phyloP scores from a whole-genome alignment of 805 yeast genomes.

The Yarrowia sp. region DNA sequence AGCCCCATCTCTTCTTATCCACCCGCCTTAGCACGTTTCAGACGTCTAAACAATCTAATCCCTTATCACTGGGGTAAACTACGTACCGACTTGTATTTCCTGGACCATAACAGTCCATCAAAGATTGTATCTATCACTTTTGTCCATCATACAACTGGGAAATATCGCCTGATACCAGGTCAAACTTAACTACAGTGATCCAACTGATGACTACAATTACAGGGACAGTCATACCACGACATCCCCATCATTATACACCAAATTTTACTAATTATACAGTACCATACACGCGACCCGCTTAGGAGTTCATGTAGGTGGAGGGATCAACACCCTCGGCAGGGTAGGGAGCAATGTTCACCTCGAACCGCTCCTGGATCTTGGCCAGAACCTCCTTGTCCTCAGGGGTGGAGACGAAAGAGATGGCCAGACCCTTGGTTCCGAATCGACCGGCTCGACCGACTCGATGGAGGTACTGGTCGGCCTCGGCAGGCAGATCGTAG shows the following conservation, averaged over 20 bases:
- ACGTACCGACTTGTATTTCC: background rate
- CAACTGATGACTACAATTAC: too few species aligned
- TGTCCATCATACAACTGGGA: background rate
- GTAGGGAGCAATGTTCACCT: conserved; percentile 91
- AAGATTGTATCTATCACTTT: background rate
- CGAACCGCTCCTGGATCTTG: conserved; percentile 96
- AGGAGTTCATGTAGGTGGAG: conserved; percentile 94
- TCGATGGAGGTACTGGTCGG: conserved; percentile 98
- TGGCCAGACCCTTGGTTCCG: conserved; percentile 98
- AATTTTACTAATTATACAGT: conserved; percentile 38
- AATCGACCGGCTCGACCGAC: conserved; percentile 99
- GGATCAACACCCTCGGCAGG: conserved; percentile 99
- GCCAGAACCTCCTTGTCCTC: conserved; percentile 89
- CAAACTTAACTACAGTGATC: too few species aligned
- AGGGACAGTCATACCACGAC: too few species aligned
- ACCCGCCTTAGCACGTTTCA: too few species aligned
- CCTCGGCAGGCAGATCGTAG: conserved; percentile 94
- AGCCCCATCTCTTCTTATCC: too few species aligned
- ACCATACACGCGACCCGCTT: conserved; percentile 9
- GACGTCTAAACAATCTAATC: too few species aligned
- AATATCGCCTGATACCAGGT: too few species aligned
- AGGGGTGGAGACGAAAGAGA: conserved; percentile 83
- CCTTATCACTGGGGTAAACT: too few species aligned
- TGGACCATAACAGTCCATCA: conserved; percentile 9
- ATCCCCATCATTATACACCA: background rate